Percentiles rank a stretch among this genome's conserved stretches.
Conservation (phyloP, 106 monocot species). For the Allium sativum region DNA sequence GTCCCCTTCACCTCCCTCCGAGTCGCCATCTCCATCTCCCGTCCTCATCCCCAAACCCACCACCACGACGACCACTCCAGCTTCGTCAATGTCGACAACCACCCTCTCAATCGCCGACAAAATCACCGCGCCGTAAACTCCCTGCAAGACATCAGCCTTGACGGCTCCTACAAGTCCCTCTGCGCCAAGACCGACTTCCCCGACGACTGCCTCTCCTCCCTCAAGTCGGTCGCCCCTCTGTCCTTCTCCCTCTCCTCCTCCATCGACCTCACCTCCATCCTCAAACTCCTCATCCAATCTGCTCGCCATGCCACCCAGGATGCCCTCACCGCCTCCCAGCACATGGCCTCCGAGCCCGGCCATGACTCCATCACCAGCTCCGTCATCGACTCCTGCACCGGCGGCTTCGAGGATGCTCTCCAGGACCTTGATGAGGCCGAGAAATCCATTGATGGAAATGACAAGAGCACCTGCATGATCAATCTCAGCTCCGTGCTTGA, state of each 20-base stretch:
- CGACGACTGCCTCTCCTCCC: neutral
- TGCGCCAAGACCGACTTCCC: constrained; percentile 1
- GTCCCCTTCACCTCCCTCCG: neutral
- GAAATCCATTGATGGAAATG: neutral
- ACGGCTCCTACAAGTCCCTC: neutral
- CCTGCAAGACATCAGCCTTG: neutral
- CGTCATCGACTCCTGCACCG: neutral
- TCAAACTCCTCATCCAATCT: neutral
- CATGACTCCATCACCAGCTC: neutral
- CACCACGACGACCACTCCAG: too few species aligned
- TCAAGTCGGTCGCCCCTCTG: neutral
- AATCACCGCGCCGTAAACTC: neutral
- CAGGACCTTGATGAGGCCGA: neutral
- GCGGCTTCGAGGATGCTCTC: neutral
- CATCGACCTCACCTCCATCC: neutral
- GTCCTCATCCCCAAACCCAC: too few species aligned
- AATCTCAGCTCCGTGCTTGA: neutral
- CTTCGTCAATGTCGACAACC: neutral
- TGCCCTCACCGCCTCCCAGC: neutral
- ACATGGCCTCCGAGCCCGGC: neutral
- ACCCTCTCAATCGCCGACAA: neutral
- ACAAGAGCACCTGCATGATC: neutral
- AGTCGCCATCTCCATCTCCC: neutral
- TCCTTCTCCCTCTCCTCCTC: neutral
- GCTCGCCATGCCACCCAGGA: neutral